A percentile compares a stretch with the other conserved stretches of the same genome.
These are phyloP conservation scores for Aaosphaeria arxii DNA, from an alignment of 2,329 filamentous ascomycete species.

Conservation along the genomic window DNA sequence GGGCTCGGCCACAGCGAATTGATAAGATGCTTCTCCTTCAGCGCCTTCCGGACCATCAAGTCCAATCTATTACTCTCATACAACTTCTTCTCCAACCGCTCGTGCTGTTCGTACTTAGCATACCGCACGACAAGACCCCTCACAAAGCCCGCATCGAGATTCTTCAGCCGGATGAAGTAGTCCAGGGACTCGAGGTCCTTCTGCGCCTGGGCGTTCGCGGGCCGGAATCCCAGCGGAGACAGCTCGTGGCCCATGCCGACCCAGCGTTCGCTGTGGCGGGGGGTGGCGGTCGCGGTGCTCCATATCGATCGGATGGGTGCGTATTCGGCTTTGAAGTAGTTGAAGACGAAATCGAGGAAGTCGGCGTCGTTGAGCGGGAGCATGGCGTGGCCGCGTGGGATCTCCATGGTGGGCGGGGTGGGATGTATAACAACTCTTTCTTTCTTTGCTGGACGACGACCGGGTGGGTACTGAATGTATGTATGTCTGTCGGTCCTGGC, in stretches of 20 bases:
- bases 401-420: slow-evolving; percentile 20
- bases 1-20: slow-evolving; percentile 34
- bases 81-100: slow-evolving; percentile 35
- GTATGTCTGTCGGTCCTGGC: slow-evolving; percentile 1
- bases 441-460: no score
- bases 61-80: slow-evolving; percentile 31
- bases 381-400: slow-evolving; percentile 31
- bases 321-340: slow-evolving; percentile 39
- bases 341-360: slow-evolving; percentile 34
- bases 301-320: slow-evolving; percentile 35
- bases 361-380: slow-evolving; percentile 29
- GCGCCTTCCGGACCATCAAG: slow-evolving; percentile 34
- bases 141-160: slow-evolving; percentile 29
- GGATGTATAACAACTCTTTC: no score
- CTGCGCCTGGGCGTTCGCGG: slow-evolving; percentile 36
- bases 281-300: slow-evolving; percentile 32
- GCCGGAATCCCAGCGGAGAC: slow-evolving; percentile 20
- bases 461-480: no score
- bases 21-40: slow-evolving; percentile 37
- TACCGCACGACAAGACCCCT: slow-evolving; percentile 31
- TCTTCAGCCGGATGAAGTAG: slow-evolving; percentile 28
- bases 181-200: slow-evolving; percentile 35
- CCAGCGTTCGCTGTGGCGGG: slow-evolving; percentile 27
- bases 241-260: slow-evolving; percentile 33
- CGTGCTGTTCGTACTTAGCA: slow-evolving; percentile 33